Evolutionary conservation across 164 flowering plant species (phyloP).

Genomic region (Nelumbo lutea): DNA sequence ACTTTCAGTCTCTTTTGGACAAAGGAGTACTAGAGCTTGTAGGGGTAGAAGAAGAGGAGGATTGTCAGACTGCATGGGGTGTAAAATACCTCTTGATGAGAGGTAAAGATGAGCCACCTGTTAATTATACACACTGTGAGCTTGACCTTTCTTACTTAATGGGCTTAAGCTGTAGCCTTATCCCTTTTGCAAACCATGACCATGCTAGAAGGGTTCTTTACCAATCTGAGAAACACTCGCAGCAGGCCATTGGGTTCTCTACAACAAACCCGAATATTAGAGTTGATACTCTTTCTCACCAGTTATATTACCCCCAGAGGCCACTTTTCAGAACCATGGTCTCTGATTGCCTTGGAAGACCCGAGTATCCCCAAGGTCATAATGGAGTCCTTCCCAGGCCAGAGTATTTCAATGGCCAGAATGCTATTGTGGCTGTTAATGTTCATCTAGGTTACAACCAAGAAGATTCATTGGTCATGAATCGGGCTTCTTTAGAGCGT

Average conservation of each 20-base stretch:
- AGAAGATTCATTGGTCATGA: constrained; percentile 94
- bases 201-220: constrained; percentile 84
- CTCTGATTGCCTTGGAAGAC: constrained; percentile 75
- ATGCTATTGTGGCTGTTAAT: constrained; percentile 91
- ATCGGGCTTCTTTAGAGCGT: constrained; percentile 85
- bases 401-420: constrained; percentile 82
- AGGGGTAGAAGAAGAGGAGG: constrained; percentile 94
- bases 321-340: constrained; percentile 72
- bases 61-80: constrained; percentile 75
- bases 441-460: constrained; percentile 93
- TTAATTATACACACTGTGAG: constrained; percentile 75
- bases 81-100: constrained; percentile 41
- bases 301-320: constrained; percentile 77
- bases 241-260: constrained; percentile 83
- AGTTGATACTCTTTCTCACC: constrained; percentile 77
- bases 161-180: constrained; percentile 80
- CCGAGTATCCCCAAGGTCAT: constrained; percentile 26
- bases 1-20: constrained; percentile 56
- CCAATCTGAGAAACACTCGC: constrained; percentile 86
- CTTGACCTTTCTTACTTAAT: constrained; percentile 69
- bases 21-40: constrained; percentile 68
- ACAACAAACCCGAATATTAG: constrained; percentile 73
- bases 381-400: constrained; percentile 45
- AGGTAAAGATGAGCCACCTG: constrained; percentile 26
- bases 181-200: constrained; percentile 92